These are phyloP conservation scores for Paramecium bursaria DNA, from an alignment of 73 alveolate genomes.

Conservation along the genomic window DNA sequence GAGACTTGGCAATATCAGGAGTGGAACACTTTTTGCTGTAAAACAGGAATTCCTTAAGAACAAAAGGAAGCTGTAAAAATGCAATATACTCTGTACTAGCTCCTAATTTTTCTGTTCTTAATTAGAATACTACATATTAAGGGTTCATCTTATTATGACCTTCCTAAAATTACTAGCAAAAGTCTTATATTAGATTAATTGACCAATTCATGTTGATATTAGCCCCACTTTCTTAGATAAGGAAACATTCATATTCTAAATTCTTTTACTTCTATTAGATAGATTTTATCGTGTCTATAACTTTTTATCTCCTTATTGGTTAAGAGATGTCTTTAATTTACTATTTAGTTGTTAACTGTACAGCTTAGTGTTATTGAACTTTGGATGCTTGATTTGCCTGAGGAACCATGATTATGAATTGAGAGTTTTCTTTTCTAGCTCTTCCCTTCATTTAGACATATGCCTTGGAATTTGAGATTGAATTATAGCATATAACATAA, in stretches of 20 bases:
- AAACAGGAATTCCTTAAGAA: neutral
- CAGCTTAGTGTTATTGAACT: conserved; percentile 4
- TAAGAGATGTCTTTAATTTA: neutral
- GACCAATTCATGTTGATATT: conserved; percentile 19
- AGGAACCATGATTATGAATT: conserved; percentile 67
- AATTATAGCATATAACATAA: conserved; percentile 73
- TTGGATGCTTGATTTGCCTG: neutral
- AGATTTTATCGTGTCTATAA: neutral
- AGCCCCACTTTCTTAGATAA: neutral
- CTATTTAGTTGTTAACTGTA: neutral
- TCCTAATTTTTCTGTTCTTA: neutral
- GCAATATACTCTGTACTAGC: neutral
- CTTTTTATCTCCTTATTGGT: neutral
- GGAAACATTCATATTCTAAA: neutral
- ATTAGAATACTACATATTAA: conserved; percentile 45
- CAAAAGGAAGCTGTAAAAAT: conserved; percentile 3
- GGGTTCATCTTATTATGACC: neutral
- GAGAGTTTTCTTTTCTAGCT: conserved; percentile 75
- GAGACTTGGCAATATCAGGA: neutral
- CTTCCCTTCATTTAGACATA: conserved; percentile 77
- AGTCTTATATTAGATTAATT: neutral
- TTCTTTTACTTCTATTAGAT: neutral
- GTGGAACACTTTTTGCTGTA: neutral
- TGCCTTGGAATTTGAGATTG: conserved; percentile 75
- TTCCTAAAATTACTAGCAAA: neutral